These are phyloP conservation scores for Fusarium sp. DNA, from an alignment of 2,329 filamentous ascomycete genomes.

Conservation along the genomic window DNA sequence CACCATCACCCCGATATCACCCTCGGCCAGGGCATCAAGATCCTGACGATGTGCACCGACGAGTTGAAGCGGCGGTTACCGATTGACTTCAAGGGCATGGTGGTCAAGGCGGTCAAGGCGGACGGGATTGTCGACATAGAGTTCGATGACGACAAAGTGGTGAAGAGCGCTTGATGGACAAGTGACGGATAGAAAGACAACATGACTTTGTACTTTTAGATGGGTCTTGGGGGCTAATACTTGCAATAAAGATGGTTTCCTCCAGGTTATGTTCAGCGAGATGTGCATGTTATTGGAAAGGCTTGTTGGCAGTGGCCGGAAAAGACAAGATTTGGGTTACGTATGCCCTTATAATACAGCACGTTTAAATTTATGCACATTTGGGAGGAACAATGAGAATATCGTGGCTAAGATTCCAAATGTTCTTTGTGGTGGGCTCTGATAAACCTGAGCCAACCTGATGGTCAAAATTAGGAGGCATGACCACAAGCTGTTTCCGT, in stretches of 20 bases:
- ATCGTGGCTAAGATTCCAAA: too few species aligned
- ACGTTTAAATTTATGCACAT: too few species aligned
- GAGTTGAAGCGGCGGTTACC: slow-evolving; percentile 97
- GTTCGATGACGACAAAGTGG: slow-evolving; percentile 85
- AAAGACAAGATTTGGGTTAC: too few species aligned
- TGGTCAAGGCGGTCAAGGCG: slow-evolving; percentile 95
- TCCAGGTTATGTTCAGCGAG: slow-evolving; percentile 21
- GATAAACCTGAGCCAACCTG: too few species aligned
- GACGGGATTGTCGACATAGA: slow-evolving; percentile 90
- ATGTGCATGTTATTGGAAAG: too few species aligned
- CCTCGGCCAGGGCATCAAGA: slow-evolving; percentile 90
- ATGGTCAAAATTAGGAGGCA: too few species aligned
- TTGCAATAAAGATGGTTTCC: slow-evolving; percentile 46
- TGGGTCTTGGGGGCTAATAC: slow-evolving; percentile 43
- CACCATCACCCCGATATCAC: slow-evolving; percentile 97
- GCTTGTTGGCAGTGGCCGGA: too few species aligned
- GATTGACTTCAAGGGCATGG: slow-evolving; percentile 98
- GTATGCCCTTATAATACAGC: too few species aligned
- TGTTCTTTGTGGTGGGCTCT: too few species aligned
- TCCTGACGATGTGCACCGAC: slow-evolving; percentile 94
- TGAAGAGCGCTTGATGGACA: slow-evolving; percentile 69
- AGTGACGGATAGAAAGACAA: slow-evolving; percentile 38
- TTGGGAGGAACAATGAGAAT: too few species aligned
- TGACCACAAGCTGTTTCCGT: too few species aligned
- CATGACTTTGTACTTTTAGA: slow-evolving; percentile 58